These are phyloP conservation scores for Lasiosphaeria miniovina DNA, from an alignment of 495 filamentous ascomycete genomes.

Conservation along the genomic window DNA sequence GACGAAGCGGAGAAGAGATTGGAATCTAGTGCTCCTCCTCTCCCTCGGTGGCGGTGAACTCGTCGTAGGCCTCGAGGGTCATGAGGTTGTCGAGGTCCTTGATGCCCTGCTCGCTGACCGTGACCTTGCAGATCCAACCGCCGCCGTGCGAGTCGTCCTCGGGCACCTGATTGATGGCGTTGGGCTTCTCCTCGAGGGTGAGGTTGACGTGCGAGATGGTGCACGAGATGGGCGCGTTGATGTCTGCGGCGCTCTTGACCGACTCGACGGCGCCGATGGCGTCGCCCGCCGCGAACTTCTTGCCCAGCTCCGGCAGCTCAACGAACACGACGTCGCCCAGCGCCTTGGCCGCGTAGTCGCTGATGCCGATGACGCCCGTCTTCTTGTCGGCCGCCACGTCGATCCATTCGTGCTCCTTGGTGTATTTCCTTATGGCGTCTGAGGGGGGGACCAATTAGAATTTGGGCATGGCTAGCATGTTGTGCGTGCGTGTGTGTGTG, in stretches of 20 bases:
- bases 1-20: not conserved
- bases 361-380: constrained; percentile 75
- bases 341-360: constrained; percentile 80
- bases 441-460: not conserved
- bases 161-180: constrained; percentile 78
- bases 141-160: constrained; percentile 67
- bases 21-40: constrained; percentile 27
- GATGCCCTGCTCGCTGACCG: constrained; percentile 58
- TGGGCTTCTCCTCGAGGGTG: constrained; percentile 76
- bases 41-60: constrained; percentile 50
- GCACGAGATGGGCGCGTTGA: constrained; percentile 81
- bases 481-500: constrained; percentile 4
- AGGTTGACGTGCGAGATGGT: constrained; percentile 69
- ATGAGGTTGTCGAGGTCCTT: constrained; percentile 73
- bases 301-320: constrained; percentile 72
- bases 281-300: constrained; percentile 66
- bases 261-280: constrained; percentile 92
- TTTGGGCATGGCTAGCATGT: not conserved
- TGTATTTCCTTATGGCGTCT: constrained; percentile 79
- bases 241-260: constrained; percentile 95
- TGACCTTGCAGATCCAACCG: constrained; percentile 89
- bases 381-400: constrained; percentile 75
- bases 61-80: constrained; percentile 68
- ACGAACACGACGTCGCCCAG: constrained; percentile 97
- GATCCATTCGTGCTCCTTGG: constrained; percentile 97